Evolutionary conservation across 1,284 basidiomycete genomes (phyloP), one percentile per base, ranked within the genome.

Genomic region (Malassezia dermatis): DNA sequence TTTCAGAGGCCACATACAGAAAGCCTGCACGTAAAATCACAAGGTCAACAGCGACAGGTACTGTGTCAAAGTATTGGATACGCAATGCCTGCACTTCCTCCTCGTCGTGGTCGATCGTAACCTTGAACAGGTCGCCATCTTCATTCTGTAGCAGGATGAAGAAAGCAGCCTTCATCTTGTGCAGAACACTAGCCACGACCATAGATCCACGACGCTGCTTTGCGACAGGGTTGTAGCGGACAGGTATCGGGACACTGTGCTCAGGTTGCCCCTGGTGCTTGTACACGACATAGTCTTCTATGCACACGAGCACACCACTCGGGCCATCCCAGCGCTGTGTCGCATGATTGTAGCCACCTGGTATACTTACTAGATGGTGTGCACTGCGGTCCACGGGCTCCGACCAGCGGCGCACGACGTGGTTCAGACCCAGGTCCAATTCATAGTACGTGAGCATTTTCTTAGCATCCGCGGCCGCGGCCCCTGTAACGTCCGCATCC

Each of bases 51-150:
- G 70, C 70, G n/a, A 71, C 59, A 0, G 71, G 70, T 15, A 73
- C 70, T 0, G 71, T 74, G 43, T 73, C 71, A 44, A 74, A 74
- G 58, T 74, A 74, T 54, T 73, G 71, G 62, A 74, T 73, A 48
- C 65, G 65, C 32, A 74, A 55, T 11, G 59, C 56, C 21, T 56
- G 51, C 35, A 74, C 62, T 39, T 71, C 67, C 37, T 73, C 71
- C 21, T 66, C 70, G n/a, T 71, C 64, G 40, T 74, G 71, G 37
- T 74, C 71, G 46, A 74, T 66, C 4, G 71, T 70, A 28, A 74
- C 58, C 60, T 73, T 73, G 66, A 73, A 74, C 43, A 74, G 51
- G 48, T 74, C 71, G 30, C 71, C 71, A 23, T 69, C 62, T 46
- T 74, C 71, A 10, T 61, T 65, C 56, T 74, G 71, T 11, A 73